Evolutionary conservation across 2,329 filamentous ascomycete species (phyloP).

Genomic region (Monosporascus ibericus): DNA sequence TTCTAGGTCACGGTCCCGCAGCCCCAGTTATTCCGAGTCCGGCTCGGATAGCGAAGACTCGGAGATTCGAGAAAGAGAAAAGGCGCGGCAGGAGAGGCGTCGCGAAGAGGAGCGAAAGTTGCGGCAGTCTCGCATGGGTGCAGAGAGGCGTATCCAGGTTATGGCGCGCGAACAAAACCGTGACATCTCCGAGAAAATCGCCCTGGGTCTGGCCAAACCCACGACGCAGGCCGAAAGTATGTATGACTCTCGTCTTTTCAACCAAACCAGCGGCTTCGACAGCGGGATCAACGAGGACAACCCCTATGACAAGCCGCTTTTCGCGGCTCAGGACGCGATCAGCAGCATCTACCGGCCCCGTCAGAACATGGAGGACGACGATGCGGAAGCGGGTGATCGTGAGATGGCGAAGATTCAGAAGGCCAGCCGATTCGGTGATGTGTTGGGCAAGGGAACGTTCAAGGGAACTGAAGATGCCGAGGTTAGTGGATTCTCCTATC

Average conservation of each 20-base stretch:
- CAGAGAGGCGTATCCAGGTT: conserved; percentile 84
- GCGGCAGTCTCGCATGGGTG: conserved; percentile 90
- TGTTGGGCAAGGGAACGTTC: conserved; percentile 83
- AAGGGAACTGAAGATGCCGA: conserved; percentile 80
- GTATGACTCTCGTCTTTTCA: conserved; percentile 95
- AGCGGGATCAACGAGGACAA: conserved; percentile 97
- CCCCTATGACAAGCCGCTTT: conserved; percentile 92
- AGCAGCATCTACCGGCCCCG: conserved; percentile 87
- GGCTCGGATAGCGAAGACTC: conserved; percentile 57
- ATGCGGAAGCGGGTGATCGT: conserved; percentile 71
- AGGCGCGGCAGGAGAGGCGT: conserved; percentile 68
- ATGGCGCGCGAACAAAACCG: conserved; percentile 93
- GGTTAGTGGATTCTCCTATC: conserved; percentile 38
- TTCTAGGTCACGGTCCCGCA: conserved; percentile 40
- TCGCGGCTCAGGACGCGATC: conserved; percentile 91
- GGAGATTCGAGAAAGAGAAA: conserved; percentile 69
- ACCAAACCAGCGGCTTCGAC: conserved; percentile 86
- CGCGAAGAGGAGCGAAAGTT: conserved; percentile 84
- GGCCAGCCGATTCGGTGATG: conserved; percentile 75
- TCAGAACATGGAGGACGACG: conserved; percentile 68
- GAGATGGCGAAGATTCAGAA: conserved; percentile 88
- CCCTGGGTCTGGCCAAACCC: conserved; percentile 88
- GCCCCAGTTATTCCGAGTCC: conserved; percentile 48
- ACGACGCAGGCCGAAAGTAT: conserved; percentile 88
- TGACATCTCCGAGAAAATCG: conserved; percentile 95